Percentiles rank a stretch among this genome's conserved stretches.
Evolutionary conservation across 441 rosid genomes (phyloP).

Genomic region (Biscutella auriculata): DNA sequence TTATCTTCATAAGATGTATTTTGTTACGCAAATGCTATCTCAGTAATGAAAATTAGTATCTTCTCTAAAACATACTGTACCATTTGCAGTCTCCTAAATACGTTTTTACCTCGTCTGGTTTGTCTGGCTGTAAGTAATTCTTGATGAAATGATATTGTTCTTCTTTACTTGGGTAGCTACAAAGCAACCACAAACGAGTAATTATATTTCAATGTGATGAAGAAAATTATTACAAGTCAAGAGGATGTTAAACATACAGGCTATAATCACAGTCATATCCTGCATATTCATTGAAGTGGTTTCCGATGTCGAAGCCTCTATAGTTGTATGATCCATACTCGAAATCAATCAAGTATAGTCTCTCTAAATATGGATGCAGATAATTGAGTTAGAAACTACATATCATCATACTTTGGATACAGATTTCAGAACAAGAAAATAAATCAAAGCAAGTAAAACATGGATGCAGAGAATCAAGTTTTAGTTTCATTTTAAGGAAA

Average conservation of each 20-base stretch:
- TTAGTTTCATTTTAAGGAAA: no score
- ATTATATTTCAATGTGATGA: not conserved
- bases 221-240: not conserved
- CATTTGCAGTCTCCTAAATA: not conserved
- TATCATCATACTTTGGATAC: not conserved
- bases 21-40: not conserved
- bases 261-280: conserved; percentile 93
- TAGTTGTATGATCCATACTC: conserved; percentile 96
- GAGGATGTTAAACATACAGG: conserved; percentile 38
- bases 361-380: conserved; percentile 40
- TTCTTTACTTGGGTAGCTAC: conserved; percentile 73
- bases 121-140: conserved; percentile 68
- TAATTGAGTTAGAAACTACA: conserved; percentile 5
- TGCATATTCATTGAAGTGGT: conserved; percentile 93
- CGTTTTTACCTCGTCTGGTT: conserved; percentile 51
- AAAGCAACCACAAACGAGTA: conserved; percentile 5
- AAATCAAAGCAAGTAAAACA: no score
- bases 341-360: conserved; percentile 85
- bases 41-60: not conserved
- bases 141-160: conserved; percentile 79
- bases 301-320: conserved; percentile 91
- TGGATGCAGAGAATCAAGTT: no score
- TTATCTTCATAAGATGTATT: not conserved
- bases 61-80: not conserved
- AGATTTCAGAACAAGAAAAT: no score